Conservation (phyloP, 169 alveolate genomes). For the Plasmodium gonderi region DNA sequence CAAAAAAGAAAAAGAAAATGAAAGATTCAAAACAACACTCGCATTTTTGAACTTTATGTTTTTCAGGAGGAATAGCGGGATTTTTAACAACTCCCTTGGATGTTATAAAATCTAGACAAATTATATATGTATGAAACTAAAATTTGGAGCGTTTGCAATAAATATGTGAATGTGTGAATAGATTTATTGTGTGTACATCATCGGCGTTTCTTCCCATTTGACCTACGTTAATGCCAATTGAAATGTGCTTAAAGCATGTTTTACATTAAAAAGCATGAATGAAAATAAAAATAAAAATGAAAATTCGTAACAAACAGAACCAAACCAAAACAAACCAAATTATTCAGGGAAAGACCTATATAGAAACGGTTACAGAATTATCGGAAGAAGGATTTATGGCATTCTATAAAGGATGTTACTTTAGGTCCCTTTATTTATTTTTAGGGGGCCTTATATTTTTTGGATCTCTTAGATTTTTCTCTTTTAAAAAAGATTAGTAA, state of each 20-base stretch:
- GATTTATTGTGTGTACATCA: not conserved
- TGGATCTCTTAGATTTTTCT: constrained; percentile 60
- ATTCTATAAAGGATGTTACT: constrained; percentile 54
- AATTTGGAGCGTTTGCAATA: not conserved
- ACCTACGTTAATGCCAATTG: too few species aligned
- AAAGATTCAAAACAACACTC: not conserved
- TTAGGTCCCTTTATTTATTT: constrained; percentile 42
- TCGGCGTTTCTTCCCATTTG: too few species aligned
- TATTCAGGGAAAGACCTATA: constrained; percentile 26
- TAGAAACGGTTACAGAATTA: constrained; percentile 31
- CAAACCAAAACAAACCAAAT: constrained; percentile 6
- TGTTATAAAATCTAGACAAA: constrained; percentile 95
- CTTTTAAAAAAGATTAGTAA: constrained; percentile 15
- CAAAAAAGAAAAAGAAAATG: constrained; percentile 6
- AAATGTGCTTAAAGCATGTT: too few species aligned
- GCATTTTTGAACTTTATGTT: not conserved
- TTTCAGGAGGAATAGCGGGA: constrained; percentile 95
- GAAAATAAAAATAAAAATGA: too few species aligned
- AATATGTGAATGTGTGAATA: not conserved
- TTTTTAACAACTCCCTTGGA: constrained; percentile 96
- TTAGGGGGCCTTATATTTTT: constrained; percentile 58
- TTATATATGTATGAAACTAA: constrained; percentile 89
- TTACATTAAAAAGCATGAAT: too few species aligned
- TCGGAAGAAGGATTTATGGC: constrained; percentile 42
- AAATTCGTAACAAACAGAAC: too few species aligned